Conservation (phyloP, 148 eudicot genomes). For the Diospyros kaki region DNA sequence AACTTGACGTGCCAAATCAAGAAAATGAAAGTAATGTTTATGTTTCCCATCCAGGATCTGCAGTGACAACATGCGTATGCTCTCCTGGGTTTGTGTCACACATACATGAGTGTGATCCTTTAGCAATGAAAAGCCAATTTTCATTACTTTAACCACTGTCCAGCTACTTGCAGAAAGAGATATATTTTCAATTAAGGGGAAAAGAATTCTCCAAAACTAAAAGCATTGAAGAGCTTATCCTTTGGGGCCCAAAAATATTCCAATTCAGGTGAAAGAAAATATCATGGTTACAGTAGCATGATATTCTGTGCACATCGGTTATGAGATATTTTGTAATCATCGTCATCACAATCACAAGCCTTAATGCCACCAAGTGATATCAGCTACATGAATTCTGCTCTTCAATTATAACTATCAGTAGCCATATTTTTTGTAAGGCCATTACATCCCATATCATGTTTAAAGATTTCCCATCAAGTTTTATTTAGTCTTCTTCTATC, state of each 20-base stretch:
- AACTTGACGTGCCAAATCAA: neutral
- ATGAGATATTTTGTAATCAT: neutral
- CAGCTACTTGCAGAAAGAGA: neutral
- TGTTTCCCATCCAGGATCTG: neutral
- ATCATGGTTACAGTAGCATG: neutral
- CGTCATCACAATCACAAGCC: too few relatives aligned
- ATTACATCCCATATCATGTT: too few relatives aligned
- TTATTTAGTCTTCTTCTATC: too few relatives aligned
- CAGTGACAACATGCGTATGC: neutral
- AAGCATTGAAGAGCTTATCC: neutral
- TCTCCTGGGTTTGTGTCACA: neutral
- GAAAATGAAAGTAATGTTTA: neutral
- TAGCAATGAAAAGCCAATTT: neutral
- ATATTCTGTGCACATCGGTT: neutral
- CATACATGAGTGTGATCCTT: neutral
- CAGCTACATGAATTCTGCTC: too few relatives aligned
- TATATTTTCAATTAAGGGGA: neutral
- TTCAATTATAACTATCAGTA: too few relatives aligned
- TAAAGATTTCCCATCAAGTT: too few relatives aligned
- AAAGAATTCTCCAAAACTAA: conserved; percentile 4
- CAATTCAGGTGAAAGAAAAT: neutral
- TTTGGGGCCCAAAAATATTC: neutral
- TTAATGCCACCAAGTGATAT: too few relatives aligned
- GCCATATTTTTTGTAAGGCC: too few relatives aligned
- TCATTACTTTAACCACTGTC: neutral